These are phyloP conservation scores for Escallonia herrerae DNA, from an alignment of 129 eudicot species.

Conservation along the genomic window DNA sequence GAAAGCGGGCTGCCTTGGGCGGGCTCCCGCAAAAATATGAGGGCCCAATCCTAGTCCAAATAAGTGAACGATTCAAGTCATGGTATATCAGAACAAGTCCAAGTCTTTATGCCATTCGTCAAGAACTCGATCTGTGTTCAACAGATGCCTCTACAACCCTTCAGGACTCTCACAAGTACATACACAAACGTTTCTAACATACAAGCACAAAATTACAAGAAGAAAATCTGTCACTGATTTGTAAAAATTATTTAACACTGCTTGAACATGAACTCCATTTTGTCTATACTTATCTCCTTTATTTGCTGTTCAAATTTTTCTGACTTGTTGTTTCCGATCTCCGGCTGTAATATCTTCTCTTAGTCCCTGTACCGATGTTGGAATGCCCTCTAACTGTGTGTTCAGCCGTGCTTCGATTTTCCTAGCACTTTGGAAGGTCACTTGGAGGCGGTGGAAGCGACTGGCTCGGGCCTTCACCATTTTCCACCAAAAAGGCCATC, in stretches of 20 bases:
- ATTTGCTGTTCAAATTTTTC: neutral
- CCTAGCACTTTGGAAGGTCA: conserved; percentile 61
- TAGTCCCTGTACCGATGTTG: neutral
- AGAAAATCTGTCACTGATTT: neutral
- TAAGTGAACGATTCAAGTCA: too few relatives aligned
- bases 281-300: neutral
- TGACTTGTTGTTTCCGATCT: neutral
- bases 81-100: too few relatives aligned
- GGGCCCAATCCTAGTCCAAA: too few relatives aligned
- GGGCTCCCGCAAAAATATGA: too few relatives aligned
- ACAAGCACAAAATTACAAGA: neutral
- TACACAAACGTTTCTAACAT: neutral
- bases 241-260: neutral
- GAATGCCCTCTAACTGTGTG: conserved; percentile 2
- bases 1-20: too few relatives aligned
- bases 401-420: neutral
- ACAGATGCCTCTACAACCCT: neutral
- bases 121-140: neutral
- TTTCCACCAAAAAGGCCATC: conserved; percentile 70
- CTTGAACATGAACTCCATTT: neutral
- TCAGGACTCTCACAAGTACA: neutral
- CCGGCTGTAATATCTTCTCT: neutral
- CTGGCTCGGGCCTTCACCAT: conserved; percentile 58
- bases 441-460: conserved; percentile 69
- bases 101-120: too few relatives aligned